Conservation (phyloP, 169 alveolate genomes). For the Ichthyophthirius multifiliis region DNA sequence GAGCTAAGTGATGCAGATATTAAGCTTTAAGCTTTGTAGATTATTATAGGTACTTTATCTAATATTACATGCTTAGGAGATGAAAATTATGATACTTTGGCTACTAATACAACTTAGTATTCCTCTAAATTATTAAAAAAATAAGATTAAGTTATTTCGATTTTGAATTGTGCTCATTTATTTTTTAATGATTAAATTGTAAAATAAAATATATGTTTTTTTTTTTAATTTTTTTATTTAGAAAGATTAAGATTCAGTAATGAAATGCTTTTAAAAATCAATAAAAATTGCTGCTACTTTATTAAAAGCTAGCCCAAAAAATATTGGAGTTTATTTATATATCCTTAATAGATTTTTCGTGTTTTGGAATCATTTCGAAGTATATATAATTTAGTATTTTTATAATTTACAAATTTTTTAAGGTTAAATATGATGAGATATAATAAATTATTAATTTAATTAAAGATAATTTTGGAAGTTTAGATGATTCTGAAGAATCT, state of each 20-base stretch:
- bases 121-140: constrained; percentile 83
- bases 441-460: not conserved
- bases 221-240: not conserved
- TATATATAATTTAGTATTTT: not conserved
- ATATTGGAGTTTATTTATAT: not conserved
- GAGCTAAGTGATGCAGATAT: constrained; percentile 69
- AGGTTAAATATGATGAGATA: constrained; percentile 2
- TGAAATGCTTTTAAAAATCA: constrained; percentile 54
- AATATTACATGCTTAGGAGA: constrained; percentile 52
- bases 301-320: not conserved
- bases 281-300: constrained; percentile 38
- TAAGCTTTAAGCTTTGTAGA: constrained; percentile 50
- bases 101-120: constrained; percentile 87
- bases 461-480: not conserved
- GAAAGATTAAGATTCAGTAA: constrained; percentile 27
- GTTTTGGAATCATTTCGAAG: constrained; percentile 3
- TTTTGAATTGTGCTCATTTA: constrained; percentile 79
- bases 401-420: not conserved
- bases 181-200: constrained; percentile 56
- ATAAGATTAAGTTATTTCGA: constrained; percentile 87
- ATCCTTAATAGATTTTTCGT: not conserved
- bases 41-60: constrained; percentile 59
- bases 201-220: not conserved
- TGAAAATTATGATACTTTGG: constrained; percentile 78
- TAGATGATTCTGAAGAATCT: not conserved